Percentiles rank a stretch among this genome's conserved stretches.
phyloP scores from a whole-genome alignment of 768 basidiomycete species.

The Udeniomyces megalosporus region DNA sequence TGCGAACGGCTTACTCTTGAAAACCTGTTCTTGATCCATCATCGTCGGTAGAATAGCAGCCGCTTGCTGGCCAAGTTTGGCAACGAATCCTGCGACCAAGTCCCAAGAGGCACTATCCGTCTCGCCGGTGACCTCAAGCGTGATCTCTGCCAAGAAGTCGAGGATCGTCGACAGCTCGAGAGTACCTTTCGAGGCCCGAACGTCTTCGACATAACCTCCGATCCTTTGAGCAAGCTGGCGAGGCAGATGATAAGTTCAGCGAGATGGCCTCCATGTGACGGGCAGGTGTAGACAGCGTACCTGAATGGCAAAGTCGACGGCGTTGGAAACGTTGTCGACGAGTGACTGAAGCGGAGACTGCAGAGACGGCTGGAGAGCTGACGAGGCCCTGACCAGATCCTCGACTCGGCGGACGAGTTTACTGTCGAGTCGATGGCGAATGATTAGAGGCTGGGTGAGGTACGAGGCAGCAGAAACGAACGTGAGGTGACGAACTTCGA shows the following conservation, averaged over 20 bases:
- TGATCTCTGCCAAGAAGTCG: constrained; percentile 55
- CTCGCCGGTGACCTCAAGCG: constrained; percentile 47
- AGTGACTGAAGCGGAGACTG: constrained; percentile 22
- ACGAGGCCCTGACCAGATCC: constrained; percentile 53
- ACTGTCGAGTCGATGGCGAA: constrained; percentile 32
- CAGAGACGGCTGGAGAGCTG: constrained; percentile 42
- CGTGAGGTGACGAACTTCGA: constrained; percentile 43
- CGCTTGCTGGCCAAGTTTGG: constrained; percentile 53
- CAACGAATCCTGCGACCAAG: constrained; percentile 51
- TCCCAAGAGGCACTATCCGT: constrained; percentile 59
- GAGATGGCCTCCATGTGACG: too few relatives aligned
- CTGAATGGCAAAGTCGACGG: constrained; percentile 81
- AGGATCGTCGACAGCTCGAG: constrained; percentile 62
- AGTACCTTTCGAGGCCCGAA: constrained; percentile 55
- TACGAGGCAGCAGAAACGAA: not conserved
- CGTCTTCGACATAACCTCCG: constrained; percentile 68
- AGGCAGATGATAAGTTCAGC: not conserved
- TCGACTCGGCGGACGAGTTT: constrained; percentile 77
- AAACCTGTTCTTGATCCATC: constrained; percentile 56
- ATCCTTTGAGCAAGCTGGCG: constrained; percentile 71
- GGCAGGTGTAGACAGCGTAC: constrained; percentile 33
- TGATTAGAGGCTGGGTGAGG: too few relatives aligned
- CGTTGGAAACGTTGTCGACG: constrained; percentile 42
- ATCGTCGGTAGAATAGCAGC: constrained; percentile 46
- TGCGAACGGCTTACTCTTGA: constrained; percentile 47